Conservation (phyloP, 1,284 basidiomycete species). For the Mycena sp. region DNA sequence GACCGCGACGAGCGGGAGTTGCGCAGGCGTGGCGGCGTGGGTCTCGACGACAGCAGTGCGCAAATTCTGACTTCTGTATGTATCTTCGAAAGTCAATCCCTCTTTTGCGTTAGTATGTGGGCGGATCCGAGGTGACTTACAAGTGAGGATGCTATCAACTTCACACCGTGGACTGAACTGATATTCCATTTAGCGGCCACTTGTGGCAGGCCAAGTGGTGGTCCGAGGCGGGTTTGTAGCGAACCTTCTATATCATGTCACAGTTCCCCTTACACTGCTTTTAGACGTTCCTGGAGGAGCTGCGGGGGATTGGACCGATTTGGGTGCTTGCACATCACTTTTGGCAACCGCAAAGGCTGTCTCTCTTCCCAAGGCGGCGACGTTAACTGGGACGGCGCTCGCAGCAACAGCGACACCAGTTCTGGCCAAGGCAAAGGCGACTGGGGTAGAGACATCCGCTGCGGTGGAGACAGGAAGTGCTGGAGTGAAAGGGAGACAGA, state of each 20-base stretch:
- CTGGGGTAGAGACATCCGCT: neutral
- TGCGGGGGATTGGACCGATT: slow-evolving; percentile 35
- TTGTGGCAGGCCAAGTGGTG: slow-evolving; percentile 70
- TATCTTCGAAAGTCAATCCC: neutral
- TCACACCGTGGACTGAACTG: neutral
- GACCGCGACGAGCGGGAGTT: slow-evolving; percentile 48
- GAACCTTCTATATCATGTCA: neutral
- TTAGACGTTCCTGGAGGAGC: slow-evolving; percentile 21
- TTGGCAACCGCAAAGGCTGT: slow-evolving; percentile 15
- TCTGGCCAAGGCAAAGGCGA: neutral
- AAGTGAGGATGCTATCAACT: slow-evolving; percentile 34
- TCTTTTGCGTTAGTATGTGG: slow-evolving; percentile 53
- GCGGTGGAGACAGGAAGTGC: slow-evolving; percentile 7
- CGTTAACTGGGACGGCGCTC: neutral
- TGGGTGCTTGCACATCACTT: slow-evolving; percentile 37
- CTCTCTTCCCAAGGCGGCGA: neutral
- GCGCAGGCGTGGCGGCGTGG: slow-evolving; percentile 60
- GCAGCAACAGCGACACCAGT: slow-evolving; percentile 7
- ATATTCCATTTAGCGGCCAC: slow-evolving; percentile 45
- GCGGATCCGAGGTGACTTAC: slow-evolving; percentile 54
- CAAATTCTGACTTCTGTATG: slow-evolving; percentile 6
- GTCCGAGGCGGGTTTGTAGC: slow-evolving; percentile 47
- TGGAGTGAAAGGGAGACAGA: slow-evolving; percentile 2
- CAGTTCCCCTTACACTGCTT: neutral
- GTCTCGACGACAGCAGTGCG: slow-evolving; percentile 53